Evolutionary conservation across 2,329 filamentous ascomycete species (phyloP).

Genomic region (Alternaria panax): DNA sequence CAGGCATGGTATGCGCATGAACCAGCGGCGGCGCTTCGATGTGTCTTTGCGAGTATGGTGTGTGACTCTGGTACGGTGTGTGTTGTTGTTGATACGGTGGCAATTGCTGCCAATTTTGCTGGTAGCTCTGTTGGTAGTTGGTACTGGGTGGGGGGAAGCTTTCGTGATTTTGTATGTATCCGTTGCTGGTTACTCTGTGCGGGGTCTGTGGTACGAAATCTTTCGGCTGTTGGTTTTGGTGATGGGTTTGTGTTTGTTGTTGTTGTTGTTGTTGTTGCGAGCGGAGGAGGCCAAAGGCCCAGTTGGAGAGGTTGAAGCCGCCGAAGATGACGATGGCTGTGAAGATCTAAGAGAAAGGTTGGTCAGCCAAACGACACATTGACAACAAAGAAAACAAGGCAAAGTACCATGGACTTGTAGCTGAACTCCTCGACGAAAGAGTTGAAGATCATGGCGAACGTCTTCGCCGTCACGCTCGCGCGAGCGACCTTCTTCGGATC

Average conservation of each 20-base stretch:
- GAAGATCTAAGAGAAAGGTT: constrained; percentile 54
- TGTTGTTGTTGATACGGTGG: constrained; percentile 7
- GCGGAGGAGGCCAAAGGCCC: constrained; percentile 65
- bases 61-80: constrained; percentile 30
- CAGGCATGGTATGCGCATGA: constrained; percentile 41
- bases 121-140: constrained; percentile 17
- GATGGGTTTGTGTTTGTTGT: constrained; percentile 14
- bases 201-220: constrained; percentile 43
- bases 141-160: background rate
- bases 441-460: constrained; percentile 92
- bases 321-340: constrained; percentile 57
- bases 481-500: constrained; percentile 80
- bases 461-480: constrained; percentile 82
- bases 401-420: constrained; percentile 75
- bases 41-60: constrained; percentile 20
- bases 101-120: constrained; percentile 25
- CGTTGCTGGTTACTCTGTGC: constrained; percentile 24
- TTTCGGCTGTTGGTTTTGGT: constrained; percentile 22
- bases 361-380: constrained; percentile 15
- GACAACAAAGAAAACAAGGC: constrained; percentile 8
- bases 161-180: background rate
- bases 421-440: constrained; percentile 90
- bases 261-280: constrained; percentile 50
- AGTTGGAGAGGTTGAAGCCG: constrained; percentile 65
- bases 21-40: constrained; percentile 31